Evolutionary conservation across 2,329 filamentous ascomycete genomes (phyloP).

Genomic region (Ceratocystis colombiana): DNA sequence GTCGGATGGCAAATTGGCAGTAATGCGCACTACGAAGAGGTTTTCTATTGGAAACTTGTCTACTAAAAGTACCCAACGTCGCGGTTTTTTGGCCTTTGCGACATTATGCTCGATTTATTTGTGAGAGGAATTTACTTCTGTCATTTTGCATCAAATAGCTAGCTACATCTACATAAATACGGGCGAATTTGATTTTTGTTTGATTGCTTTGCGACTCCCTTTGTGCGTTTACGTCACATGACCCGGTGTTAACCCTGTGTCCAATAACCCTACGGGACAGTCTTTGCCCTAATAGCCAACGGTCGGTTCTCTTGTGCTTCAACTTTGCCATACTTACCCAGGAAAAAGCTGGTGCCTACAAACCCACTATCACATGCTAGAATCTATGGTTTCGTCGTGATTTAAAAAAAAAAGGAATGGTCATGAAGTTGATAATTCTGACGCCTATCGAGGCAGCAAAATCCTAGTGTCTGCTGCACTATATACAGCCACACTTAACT

Average conservation of each 20-base stretch:
- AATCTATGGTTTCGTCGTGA: not conserved
- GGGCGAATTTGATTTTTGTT: not conserved
- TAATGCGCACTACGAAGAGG: not conserved
- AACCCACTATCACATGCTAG: not conserved
- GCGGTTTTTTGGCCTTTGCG: not conserved
- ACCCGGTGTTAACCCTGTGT: not conserved
- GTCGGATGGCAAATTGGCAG: too few species aligned
- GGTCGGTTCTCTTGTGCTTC: too few species aligned
- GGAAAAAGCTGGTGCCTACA: not conserved
- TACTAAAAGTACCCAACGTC: not conserved
- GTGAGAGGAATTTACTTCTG: not conserved
- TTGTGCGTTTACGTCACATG: not conserved
- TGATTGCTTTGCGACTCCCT: not conserved
- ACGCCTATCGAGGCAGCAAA: not conserved
- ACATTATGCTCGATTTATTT: too few species aligned
- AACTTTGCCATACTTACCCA: not conserved
- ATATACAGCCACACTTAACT: conserved; percentile 8
- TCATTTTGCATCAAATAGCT: not conserved
- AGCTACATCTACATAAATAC: not conserved
- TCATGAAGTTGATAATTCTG: not conserved
- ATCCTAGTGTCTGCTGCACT: not conserved
- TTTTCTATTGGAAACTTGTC: conserved; percentile 1
- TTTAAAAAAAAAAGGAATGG: not conserved
- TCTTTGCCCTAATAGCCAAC: too few species aligned
- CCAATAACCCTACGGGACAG: not conserved